Evolutionary conservation across 495 filamentous ascomycete species (phyloP).

Genomic region (Darksidea phi): DNA sequence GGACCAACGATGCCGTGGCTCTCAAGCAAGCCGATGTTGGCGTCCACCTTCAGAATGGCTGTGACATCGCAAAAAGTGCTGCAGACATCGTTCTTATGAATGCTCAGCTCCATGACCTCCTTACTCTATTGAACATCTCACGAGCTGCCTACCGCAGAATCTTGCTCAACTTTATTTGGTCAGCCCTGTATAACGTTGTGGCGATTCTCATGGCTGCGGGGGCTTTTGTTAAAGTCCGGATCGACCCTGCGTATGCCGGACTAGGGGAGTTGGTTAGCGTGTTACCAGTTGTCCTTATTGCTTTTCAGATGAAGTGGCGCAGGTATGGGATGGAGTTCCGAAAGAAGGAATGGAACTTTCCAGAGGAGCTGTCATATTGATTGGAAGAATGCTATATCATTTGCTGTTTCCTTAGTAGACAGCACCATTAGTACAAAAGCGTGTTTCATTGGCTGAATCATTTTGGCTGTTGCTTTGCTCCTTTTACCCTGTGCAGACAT

Average conservation of each 20-base stretch:
- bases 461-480: no score
- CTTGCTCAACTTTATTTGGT: constrained; percentile 72
- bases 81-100: constrained; percentile 69
- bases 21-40: constrained; percentile 73
- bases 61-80: constrained; percentile 64
- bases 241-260: constrained; percentile 72
- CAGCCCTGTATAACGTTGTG: constrained; percentile 69
- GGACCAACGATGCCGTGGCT: constrained; percentile 77
- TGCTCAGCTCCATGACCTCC: constrained; percentile 56
- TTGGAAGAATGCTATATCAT: no score
- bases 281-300: constrained; percentile 66
- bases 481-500: no score
- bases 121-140: constrained; percentile 61
- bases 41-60: constrained; percentile 62
- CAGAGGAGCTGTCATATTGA: no score
- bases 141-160: constrained; percentile 55
- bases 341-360: constrained; percentile 1
- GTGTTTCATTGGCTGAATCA: no score
- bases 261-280: constrained; percentile 78
- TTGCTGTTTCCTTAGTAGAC: no score
- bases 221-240: constrained; percentile 62
- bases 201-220: constrained; percentile 70
- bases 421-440: no score
- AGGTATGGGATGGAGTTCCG: constrained; percentile 25
- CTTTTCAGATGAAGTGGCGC: constrained; percentile 49